Evolutionary conservation across 2,329 filamentous ascomycete species (phyloP).

Genomic region (Teratosphaeria nubilosa): DNA sequence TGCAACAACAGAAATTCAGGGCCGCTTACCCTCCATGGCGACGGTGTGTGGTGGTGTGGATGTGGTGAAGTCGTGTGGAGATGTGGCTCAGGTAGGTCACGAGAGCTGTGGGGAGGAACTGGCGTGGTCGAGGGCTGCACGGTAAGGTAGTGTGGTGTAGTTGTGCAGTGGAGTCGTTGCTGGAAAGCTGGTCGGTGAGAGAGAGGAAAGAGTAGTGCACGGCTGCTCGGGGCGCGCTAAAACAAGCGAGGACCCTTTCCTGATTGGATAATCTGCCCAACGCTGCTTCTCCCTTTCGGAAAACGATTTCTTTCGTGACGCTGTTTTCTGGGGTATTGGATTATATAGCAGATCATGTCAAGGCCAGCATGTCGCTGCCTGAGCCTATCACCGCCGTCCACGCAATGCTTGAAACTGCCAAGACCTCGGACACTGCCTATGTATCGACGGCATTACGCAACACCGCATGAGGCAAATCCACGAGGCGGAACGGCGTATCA

Average conservation of each 20-base stretch:
- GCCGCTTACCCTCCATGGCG: constrained; percentile 19
- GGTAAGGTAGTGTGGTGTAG: constrained; percentile 5
- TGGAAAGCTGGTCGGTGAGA: constrained; percentile 7
- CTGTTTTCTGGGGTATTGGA: too few relatives aligned
- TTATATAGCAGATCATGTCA: too few relatives aligned
- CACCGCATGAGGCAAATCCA: background rate
- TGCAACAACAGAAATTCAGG: constrained; percentile 5
- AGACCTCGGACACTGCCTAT: background rate
- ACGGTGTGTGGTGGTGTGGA: constrained; percentile 7
- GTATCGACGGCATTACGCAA: background rate
- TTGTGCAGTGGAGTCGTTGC: background rate
- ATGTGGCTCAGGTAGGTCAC: background rate
- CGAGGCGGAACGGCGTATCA: background rate
- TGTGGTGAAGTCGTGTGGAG: background rate
- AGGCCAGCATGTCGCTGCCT: background rate
- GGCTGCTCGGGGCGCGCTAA: background rate
- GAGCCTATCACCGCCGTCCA: background rate
- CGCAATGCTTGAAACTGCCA: background rate
- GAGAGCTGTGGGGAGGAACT: constrained; percentile 1
- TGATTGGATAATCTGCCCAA: background rate
- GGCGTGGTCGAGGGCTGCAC: background rate
- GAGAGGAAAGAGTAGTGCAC: constrained; percentile 5
- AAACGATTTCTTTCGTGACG: too few relatives aligned
- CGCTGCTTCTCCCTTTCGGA: background rate
- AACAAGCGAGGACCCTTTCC: background rate